Base-by-base conservation (phyloP, 148 eudicot genomes). In the Silene conica region DNA sequence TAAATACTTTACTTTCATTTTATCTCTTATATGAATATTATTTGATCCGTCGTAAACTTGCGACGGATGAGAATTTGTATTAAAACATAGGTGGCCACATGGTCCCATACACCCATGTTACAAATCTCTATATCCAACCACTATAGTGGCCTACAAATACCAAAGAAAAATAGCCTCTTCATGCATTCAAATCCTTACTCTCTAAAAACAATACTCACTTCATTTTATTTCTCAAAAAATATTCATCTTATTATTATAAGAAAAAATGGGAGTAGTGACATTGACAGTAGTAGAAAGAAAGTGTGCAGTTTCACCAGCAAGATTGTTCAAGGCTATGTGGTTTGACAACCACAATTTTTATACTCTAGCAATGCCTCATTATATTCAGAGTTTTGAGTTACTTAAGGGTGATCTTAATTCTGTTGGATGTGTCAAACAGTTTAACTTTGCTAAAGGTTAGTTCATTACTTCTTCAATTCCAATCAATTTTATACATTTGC, bases 241-340 rank as follows among this genome's bases (percentile, higher is more conserved):
- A 12, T 18, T 55, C n/a, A 18, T 15, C 25, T 8, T 61, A 3
- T 20, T 2, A 2, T 23, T 10, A 21, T 10, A 22, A 61, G 23
- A 12, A 69, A 63, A 50, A 54, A 77, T 77, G 80, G 75, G 80
- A 50, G 71, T 63, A 20, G 52, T 41, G 0, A 64, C 71, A 8
- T 71, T 57, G 26, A 77, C 66, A 19, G 48, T 72, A 8, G 19
- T 77, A 6, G 80, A 77, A 14, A 69, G 61, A 34, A 13, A 55
- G 0, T 55, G 71, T 38, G 43, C 71, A 13, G 71, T 72, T 18
- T 2, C 55, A 18, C 75, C 80, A 19, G 48, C 70, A 15, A 23
- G 80, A 28, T 56, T 71, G 71, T 77, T 77, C 41, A 71, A 77
- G 72, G 80, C 71, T 52, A n/a, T 70, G 50, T 71, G 71, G 65